Evolutionary conservation across 257 asterid species (phyloP).

Genomic region (Scutellaria galericulata): DNA sequence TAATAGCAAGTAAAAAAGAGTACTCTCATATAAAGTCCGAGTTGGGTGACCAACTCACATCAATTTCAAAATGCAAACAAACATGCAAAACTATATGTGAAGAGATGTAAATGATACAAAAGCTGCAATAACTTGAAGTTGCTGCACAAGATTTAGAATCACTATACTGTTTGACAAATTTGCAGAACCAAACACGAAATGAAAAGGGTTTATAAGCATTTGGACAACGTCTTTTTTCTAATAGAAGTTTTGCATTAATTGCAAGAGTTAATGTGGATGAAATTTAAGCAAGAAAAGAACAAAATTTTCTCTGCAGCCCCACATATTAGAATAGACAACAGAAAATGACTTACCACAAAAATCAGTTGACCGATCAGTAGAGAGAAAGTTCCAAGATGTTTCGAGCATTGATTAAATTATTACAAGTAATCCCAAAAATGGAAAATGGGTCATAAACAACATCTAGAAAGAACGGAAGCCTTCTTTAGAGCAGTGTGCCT

Average conservation of each 20-base stretch:
- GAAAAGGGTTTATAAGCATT: not conserved
- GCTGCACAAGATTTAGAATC: not conserved
- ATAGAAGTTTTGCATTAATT: not conserved
- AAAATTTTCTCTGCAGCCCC: not conserved
- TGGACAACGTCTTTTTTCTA: not conserved
- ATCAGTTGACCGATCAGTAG: not conserved
- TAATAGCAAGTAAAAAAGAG: conserved; percentile 13
- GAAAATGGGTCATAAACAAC: too few species aligned
- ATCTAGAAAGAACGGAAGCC: too few species aligned
- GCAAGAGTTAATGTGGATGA: not conserved
- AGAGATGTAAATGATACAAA: conserved; percentile 36
- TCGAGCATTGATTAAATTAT: not conserved
- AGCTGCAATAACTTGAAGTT: conserved; percentile 34
- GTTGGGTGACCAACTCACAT: conserved; percentile 40
- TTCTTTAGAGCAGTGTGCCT: too few species aligned
- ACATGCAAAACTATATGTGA: not conserved
- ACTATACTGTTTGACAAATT: not conserved
- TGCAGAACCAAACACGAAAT: conserved; percentile 31
- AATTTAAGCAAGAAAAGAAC: not conserved
- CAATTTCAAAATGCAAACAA: conserved; percentile 9
- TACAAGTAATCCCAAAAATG: too few species aligned
- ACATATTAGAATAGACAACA: conserved; percentile 12
- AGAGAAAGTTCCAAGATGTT: conserved; percentile 15
- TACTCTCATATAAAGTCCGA: conserved; percentile 18
- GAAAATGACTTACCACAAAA: too few species aligned